A percentile compares a stretch with the other conserved stretches of the same genome.
Conservation (phyloP, 176 grass and related monocot genomes). For the Zizania latifolia region DNA sequence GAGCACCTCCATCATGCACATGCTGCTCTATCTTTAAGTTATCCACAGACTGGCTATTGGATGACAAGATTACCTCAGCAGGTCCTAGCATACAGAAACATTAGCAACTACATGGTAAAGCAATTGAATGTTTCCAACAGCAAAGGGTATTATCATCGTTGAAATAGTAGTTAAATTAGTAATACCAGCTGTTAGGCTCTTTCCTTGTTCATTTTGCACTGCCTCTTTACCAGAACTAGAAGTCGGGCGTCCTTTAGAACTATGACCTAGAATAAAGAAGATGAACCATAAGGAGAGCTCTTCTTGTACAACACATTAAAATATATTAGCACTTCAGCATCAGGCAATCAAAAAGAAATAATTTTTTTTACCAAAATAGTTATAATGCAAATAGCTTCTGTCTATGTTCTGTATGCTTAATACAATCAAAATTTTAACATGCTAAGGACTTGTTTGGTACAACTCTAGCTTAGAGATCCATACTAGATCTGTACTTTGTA, state of each 20-base stretch:
- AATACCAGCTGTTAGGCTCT: constrained; percentile 46
- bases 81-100: constrained; percentile 45
- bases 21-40: constrained; percentile 51
- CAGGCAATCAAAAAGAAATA: too few species aligned
- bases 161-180: background rate
- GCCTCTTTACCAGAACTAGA: constrained; percentile 63
- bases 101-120: background rate
- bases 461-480: too few species aligned
- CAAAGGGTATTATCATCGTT: background rate
- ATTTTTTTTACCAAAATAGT: too few species aligned
- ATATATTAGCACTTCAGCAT: background rate
- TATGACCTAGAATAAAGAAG: constrained; percentile 62
- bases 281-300: background rate
- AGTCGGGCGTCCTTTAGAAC: constrained; percentile 53
- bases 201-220: constrained; percentile 44
- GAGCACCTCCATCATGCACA: constrained; percentile 28
- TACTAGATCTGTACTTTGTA: too few species aligned
- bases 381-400: background rate
- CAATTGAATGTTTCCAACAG: constrained; percentile 17
- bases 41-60: constrained; percentile 44
- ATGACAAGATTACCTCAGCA: constrained; percentile 15
- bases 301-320: constrained; percentile 6
- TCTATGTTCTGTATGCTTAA: constrained; percentile 7
- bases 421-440: constrained; percentile 3
- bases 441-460: too few species aligned